Percentiles rank a stretch among this genome's conserved stretches.
These are phyloP conservation scores for Colletotrichum neosansevieriae DNA, from an alignment of 2,329 filamentous ascomycete genomes.

Conservation along the genomic window DNA sequence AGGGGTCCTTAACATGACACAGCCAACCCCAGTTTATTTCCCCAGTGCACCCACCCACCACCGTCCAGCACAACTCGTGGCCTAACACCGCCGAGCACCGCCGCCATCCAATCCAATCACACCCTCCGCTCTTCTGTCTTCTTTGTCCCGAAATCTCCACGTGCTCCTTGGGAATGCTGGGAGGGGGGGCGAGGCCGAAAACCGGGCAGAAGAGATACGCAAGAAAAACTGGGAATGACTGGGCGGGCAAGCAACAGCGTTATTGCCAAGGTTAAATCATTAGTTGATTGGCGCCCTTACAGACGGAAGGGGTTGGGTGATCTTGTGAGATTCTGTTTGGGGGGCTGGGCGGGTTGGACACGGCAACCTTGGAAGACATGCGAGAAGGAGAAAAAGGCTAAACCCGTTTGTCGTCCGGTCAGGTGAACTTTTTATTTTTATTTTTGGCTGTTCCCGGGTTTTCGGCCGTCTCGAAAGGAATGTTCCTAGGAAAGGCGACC, in stretches of 20 bases:
- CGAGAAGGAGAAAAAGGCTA: constrained; percentile 1
- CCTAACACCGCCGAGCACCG: no score
- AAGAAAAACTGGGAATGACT: neutral
- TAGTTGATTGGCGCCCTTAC: neutral
- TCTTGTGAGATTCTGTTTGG: neutral
- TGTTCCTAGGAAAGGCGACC: no score
- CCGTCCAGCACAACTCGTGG: constrained; percentile 5
- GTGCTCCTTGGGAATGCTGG: neutral
- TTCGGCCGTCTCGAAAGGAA: no score
- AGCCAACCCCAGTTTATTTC: constrained; percentile 9
- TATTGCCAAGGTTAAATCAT: constrained; percentile 16
- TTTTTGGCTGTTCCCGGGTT: neutral
- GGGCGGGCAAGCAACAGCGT: neutral
- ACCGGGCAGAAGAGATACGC: neutral
- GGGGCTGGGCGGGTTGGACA: neutral
- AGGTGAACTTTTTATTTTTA: neutral
- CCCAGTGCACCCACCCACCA: constrained; percentile 39
- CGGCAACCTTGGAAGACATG: neutral
- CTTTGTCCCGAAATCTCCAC: neutral
- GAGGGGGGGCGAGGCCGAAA: constrained; percentile 5
- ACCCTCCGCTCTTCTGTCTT: neutral
- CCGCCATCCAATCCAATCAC: constrained; percentile 2
- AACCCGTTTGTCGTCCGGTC: neutral
- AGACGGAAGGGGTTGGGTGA: no score
- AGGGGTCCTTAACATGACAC: constrained; percentile 38